These are phyloP conservation scores for Tubosaeta brunneosetosa DNA, from an alignment of 768 basidiomycete species.

Conservation along the genomic window DNA sequence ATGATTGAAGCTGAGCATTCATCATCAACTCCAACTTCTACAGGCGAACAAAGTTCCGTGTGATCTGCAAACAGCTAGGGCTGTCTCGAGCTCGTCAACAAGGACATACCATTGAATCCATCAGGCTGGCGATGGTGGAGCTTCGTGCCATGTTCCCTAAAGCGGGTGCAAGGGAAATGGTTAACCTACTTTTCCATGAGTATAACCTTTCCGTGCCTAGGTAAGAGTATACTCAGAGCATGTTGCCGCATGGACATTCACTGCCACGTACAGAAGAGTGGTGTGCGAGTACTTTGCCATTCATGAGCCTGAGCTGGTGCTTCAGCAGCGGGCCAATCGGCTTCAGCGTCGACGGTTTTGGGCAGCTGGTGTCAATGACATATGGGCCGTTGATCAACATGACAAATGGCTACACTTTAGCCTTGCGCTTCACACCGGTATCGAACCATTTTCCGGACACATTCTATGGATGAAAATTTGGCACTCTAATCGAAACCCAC, in stretches of 20 bases:
- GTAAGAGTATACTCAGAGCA: too few species aligned
- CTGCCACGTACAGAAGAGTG: background rate
- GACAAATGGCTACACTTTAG: background rate
- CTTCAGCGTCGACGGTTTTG: background rate
- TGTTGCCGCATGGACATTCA: too few species aligned
- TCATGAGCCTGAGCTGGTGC: background rate
- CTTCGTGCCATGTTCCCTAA: background rate
- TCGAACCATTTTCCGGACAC: background rate
- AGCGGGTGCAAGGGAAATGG: background rate
- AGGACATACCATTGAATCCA: background rate
- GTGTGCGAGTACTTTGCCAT: background rate
- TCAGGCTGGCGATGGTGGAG: background rate
- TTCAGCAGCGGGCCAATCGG: too few species aligned
- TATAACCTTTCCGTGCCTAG: background rate
- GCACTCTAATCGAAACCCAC: conserved; percentile 1
- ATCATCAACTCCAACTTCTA: too few species aligned
- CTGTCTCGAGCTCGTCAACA: too few species aligned
- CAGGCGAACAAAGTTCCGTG: too few species aligned
- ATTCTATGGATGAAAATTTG: background rate
- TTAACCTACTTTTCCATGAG: background rate
- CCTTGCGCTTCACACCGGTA: background rate
- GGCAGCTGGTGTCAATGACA: background rate
- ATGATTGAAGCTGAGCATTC: too few species aligned
- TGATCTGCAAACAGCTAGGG: too few species aligned
- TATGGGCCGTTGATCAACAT: background rate